phyloP scores from a whole-genome alignment of 164 flowering plant species.

The Buxus sempervirens region DNA sequence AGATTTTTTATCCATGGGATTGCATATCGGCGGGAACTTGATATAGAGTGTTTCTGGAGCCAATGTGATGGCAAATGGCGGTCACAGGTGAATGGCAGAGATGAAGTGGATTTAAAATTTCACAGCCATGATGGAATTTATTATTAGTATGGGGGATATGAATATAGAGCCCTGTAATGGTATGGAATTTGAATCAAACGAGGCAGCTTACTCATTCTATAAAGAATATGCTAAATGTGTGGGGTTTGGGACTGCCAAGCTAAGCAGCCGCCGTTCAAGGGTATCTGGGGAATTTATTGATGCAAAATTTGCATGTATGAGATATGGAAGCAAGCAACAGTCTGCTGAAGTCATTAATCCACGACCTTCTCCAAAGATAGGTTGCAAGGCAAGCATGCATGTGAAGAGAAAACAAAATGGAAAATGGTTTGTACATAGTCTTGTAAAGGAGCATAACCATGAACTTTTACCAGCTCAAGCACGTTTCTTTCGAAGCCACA shows the following conservation, averaged over 20 bases:
- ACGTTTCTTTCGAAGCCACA: slow-evolving; percentile 49
- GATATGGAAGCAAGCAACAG: slow-evolving; percentile 54
- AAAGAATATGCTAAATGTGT: slow-evolving; percentile 51
- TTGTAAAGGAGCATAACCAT: slow-evolving; percentile 56
- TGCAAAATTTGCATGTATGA: slow-evolving; percentile 58
- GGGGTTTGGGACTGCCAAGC: slow-evolving; percentile 47
- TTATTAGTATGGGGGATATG: slow-evolving; percentile 19
- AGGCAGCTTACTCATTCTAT: slow-evolving; percentile 45
- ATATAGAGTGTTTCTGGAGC: too few relatives aligned
- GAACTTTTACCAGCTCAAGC: slow-evolving; percentile 55
- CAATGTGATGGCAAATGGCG: not conserved
- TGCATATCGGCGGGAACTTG: too few relatives aligned
- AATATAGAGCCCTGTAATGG: slow-evolving; percentile 40
- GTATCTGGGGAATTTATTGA: slow-evolving; percentile 49
- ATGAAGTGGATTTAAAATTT: slow-evolving; percentile 18
- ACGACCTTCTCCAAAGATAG: slow-evolving; percentile 42
- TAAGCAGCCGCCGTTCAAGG: slow-evolving; percentile 54
- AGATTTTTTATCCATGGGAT: too few relatives aligned
- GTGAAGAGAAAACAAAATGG: slow-evolving; percentile 54
- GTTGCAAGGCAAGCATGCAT: slow-evolving; percentile 62
- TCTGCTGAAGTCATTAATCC: slow-evolving; percentile 35
- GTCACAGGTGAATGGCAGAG: slow-evolving; percentile 14
- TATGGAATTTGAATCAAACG: slow-evolving; percentile 51
- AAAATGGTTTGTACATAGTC: slow-evolving; percentile 50
- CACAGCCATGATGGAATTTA: slow-evolving; percentile 9